Base-by-base conservation (phyloP, 2,329 filamentous ascomycete species). In the Cytospora piceae region DNA sequence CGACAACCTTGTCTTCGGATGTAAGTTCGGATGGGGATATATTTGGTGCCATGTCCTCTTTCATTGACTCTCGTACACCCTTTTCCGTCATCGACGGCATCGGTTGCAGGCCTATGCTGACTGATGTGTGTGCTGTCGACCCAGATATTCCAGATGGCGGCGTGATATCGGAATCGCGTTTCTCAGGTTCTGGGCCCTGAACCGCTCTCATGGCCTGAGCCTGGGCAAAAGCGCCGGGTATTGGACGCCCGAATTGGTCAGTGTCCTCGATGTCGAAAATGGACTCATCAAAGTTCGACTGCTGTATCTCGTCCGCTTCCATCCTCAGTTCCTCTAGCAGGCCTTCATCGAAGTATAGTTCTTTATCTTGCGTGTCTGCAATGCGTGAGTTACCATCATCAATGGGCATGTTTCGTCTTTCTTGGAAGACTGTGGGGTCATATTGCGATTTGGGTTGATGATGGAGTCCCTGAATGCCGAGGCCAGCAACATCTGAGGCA, bases 321-420 rank as follows among this genome's bases (percentile, higher is more conserved):
- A 85, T 83, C 51, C 80, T 78, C 8, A 78, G 73, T 69, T 79
- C 77, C 53, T 79, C 77, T 0, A 74, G 62, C 72, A 85, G 76
- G 65, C 87, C 88, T 72, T 87, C 87, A 68, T 90, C 87, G 72
- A 89, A 92, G 73, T 91, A 92, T 34, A 91, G 78, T 69, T 92
- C 89, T 69, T 90, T 87, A 39, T 86, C 82, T 37, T 29, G 66
- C 27, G 55, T 39, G 27, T 51, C 53, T 24, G 6, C 42, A 27
- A 39, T 4, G 27, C n/a, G 55, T 37, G 46, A n/a, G 17, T 7
- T 14, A 14, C 20, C 42, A n/a, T 67, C 63, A n/a, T 61, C 58
- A 39, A 57, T 14, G 34, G 56, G 69, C 34, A 64, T 63, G 4
- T 65, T 56, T 34, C 57, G 65, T 51, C 61, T 64, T 56, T 68